Base-by-base conservation (phyloP, 2,329 filamentous ascomycete genomes). In the Knufia fluminis region DNA sequence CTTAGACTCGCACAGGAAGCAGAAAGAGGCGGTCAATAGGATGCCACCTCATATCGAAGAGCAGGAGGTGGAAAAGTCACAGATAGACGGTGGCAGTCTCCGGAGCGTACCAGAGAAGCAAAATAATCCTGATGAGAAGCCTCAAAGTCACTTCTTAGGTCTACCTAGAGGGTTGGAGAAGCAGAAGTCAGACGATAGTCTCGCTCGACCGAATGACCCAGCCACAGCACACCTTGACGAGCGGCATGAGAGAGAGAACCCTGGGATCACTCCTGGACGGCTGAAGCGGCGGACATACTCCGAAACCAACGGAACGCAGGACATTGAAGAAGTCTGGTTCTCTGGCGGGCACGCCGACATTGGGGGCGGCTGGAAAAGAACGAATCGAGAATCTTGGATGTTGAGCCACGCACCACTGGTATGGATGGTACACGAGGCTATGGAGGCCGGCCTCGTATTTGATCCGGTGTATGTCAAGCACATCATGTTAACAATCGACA, bases 331-430 rank as follows among this genome's bases (percentile, higher is more conserved):
- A 59, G 77, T 91, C 7, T 71, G 69, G 69, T 92, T 92, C 59
- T 74, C 85, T 0, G 86, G 86, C 7, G 81, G 82, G 9, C 86
- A 94, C 54, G 86, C 79, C 1, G 86, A 91, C 54, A 80, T 90
- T 24, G 86, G 86, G 1, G 86, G 86, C 8, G 86, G 86, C 3
- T 58, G 56, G 56, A 40, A 26, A 3, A 54, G 49, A 28, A 35
- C 70, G 0, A 70, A 71, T 1, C 73, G 71, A 20, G 84, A 85
- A 60, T 57, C 65, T 23, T 70, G 68, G 56, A 74, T 81, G 6
- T 71, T 85, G 20, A 85, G 80, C 55, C 82, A 86, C 57, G 74
- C 82, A 1, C 81, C 83, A 0, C 70, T 86, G 1, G 76, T 82
- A 0, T 86, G 83, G 77, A 86, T 87, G 75, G 76, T 86, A 0